These are phyloP conservation scores for Daldinia bambusicola DNA, from an alignment of 495 filamentous ascomycete genomes.

Conservation along the genomic window DNA sequence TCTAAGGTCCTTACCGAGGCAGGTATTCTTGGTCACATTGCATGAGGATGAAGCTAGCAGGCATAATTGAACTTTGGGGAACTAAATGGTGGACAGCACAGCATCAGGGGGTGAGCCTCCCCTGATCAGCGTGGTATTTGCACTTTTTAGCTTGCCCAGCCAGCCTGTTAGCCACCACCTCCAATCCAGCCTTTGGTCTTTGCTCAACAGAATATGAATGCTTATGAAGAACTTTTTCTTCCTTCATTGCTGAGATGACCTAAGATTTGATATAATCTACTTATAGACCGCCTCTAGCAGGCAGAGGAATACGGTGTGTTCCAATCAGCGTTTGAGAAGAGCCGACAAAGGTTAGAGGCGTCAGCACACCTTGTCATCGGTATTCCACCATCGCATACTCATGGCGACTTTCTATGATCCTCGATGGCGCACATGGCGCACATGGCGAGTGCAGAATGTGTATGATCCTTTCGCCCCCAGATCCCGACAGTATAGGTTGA, in stretches of 20 bases:
- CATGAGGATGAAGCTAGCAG: slow-evolving; percentile 9
- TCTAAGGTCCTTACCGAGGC: not conserved
- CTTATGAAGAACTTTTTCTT: not conserved
- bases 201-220: not conserved
- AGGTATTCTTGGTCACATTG: slow-evolving; percentile 8
- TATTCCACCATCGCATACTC: not conserved
- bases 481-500: slow-evolving; percentile 19
- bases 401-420: slow-evolving; percentile 16
- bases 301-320: not conserved
- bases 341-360: not conserved
- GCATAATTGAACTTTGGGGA: slow-evolving; percentile 10
- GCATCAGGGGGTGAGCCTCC: slow-evolving; percentile 7
- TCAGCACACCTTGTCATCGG: not conserved
- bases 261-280: slow-evolving; percentile 10
- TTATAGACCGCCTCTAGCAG: slow-evolving; percentile 18
- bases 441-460: slow-evolving; percentile 12
- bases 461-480: slow-evolving; percentile 24
- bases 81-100: slow-evolving; percentile 20
- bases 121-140: slow-evolving; percentile 26
- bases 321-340: slow-evolving; percentile 19
- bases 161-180: not conserved
- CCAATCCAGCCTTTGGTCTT: not conserved
- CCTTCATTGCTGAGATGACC: slow-evolving; percentile 23
- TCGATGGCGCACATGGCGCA: slow-evolving; percentile 8
- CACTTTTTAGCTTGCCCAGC: not conserved